Evolutionary conservation across 2,329 filamentous ascomycete species (phyloP), one percentile per base, ranked within the genome.

Genomic region (Annulohypoxylon truncatum): DNA sequence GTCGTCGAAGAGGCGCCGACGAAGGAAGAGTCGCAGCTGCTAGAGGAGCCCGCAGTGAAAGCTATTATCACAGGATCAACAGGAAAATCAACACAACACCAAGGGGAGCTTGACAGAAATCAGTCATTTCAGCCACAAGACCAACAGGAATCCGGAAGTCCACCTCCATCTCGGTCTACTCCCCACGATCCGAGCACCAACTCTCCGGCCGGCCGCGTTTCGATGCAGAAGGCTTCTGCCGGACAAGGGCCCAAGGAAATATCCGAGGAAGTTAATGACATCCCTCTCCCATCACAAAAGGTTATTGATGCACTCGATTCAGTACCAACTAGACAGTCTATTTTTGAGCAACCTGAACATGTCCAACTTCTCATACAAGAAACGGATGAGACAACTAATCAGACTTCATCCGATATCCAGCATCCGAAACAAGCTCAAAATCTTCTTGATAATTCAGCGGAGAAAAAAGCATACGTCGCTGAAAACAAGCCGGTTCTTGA

Each of bases 161-260:
- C 48, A 6, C 18, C 65, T n/a, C 55, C 46, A 10, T 38, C 48
- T 35, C 50, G 47, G 15, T n/a, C 29, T 15, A 20, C 28, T 42
- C 15, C 18, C 31, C n/a, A 38, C 12, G 44, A 44, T 1, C 35
- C 35, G n/a, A 33, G 13, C 15, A 48, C 44, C 18, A 44, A 15
- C 5, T 51, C 61, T 58, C 50, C 47, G 15, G n/a, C 60, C 35
- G 29, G 22, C 38, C 50, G 44, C 9, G 38, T 50, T n/a, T 57
- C 77, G 13, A 71, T 61, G 28, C 81, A 82, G 68, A 79, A 81
- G 61, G 80, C 82, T 10, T 83, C 82, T 2, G 75, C 81, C 10
- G 81, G 85, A 1, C 77, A 76, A 12, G 85, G 83, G 53, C 74
- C 79, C 35, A 81, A 82, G 20, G 81, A 83, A 50, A 79, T 82